Conservation (phyloP, 106 monocot genomes). For the Dendrobium nobile region DNA sequence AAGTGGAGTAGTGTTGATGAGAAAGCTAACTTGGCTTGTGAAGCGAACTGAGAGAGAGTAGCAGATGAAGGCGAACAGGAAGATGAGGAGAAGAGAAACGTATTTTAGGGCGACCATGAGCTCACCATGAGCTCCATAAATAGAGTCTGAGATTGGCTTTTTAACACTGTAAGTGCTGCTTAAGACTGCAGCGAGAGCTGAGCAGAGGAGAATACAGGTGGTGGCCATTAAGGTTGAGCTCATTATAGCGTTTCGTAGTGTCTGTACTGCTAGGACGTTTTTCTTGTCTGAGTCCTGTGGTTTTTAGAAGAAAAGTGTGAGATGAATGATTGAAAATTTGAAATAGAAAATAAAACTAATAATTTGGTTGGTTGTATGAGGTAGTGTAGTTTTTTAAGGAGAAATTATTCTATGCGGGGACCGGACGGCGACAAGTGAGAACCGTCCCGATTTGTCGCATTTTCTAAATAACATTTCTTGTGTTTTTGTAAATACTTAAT, state of each 20-base stretch:
- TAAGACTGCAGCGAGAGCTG: conserved; percentile 19
- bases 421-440: too few species aligned
- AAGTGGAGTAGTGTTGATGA: conserved; percentile 22
- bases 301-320: too few species aligned
- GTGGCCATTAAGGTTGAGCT: conserved; percentile 23
- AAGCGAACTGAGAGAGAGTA: conserved; percentile 27
- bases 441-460: too few species aligned
- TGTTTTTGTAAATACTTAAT: too few species aligned
- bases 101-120: conserved; percentile 29
- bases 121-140: conserved; percentile 13
- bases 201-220: conserved; percentile 20
- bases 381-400: too few species aligned
- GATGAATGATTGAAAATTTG: too few species aligned
- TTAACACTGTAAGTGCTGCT: conserved; percentile 31
- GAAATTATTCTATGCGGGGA: too few species aligned
- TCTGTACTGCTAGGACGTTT: conserved; percentile 14
- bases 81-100: conserved; percentile 23
- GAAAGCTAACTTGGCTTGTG: conserved; percentile 30
- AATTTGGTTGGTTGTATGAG: too few species aligned
- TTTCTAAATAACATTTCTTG: too few species aligned
- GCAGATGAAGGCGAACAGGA: conserved; percentile 39
- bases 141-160: conserved; percentile 7
- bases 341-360: too few species aligned
- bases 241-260: conserved; percentile 17
- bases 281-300: conserved; percentile 19